Base-by-base conservation (phyloP, 441 rosid genomes). In the Brassica hybrid region DNA sequence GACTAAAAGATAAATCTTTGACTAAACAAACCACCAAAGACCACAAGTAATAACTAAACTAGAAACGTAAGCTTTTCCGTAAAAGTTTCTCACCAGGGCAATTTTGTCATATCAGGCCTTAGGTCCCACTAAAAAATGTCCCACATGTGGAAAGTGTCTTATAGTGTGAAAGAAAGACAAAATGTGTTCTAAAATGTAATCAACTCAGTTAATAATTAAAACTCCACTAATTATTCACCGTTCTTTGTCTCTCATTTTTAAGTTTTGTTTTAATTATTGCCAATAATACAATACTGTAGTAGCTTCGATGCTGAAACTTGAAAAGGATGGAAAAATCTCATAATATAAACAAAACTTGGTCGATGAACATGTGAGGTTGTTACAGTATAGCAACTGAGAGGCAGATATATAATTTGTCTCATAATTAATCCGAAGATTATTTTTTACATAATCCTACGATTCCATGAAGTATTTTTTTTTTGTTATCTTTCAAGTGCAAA, bases 201-300 rank as follows among this genome's bases (percentile, higher is more conserved):
- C 21, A 19, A 19, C 21, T 19, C 21, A 19, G 21, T 19, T 19
- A 19, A 45, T 45, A 45, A 45, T 48, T 48, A 48, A 1, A 1
- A 13, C 6, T 23, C 48, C 25, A 48, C 32, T 30, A 52, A 38
- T 34, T 17, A 57, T 67, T 60, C 61, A 58, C 58, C 76, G 61
- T 45, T 21, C 3, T 10, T 57, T 18, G 14, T 6, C 45, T 70
- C 25, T 52, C 25, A 4, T 11, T 56, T 54, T 38, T 34, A 70
- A 69, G 45, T 63, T 70, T 64, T 70, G 36, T 38, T 43, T 17
- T 25, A 16, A 63, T 54, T 1, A 18, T 18, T 64, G 60, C 25
- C 21, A 18, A 14, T 70, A 41, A 38, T 52, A 23, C 50, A 52
- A 2, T 16, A 30, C 32, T 3, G 3, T 41, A 48, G 7, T 75